Percentiles rank a stretch among this genome's conserved stretches.
These are phyloP conservation scores for Boletus sp. DNA, from an alignment of 768 basidiomycete genomes.

Conservation along the genomic window DNA sequence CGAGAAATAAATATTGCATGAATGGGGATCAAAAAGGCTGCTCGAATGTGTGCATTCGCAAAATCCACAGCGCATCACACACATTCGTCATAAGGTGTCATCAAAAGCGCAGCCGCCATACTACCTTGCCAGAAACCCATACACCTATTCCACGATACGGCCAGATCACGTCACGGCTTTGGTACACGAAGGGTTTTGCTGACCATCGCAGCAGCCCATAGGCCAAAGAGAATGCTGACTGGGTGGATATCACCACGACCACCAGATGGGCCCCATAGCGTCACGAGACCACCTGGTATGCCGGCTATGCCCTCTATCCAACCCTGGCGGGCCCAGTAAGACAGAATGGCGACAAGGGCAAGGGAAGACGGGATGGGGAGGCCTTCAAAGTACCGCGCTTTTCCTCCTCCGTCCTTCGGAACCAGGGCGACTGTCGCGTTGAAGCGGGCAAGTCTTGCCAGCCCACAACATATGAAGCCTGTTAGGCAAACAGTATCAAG, in stretches of 20 bases:
- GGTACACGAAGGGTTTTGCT: slow-evolving; percentile 93
- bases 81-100: slow-evolving; percentile 14
- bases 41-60: not conserved
- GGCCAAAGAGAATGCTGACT: slow-evolving; percentile 69
- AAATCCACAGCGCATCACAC: slow-evolving; percentile 10
- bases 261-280: slow-evolving; percentile 66
- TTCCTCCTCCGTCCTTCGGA: slow-evolving; percentile 83
- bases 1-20: not conserved
- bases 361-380: slow-evolving; percentile 94
- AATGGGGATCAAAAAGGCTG: not conserved
- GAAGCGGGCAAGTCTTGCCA: slow-evolving; percentile 95
- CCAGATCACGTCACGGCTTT: slow-evolving; percentile 49
- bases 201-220: slow-evolving; percentile 96
- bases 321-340: slow-evolving; percentile 78
- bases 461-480: slow-evolving; percentile 91
- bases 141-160: not conserved
- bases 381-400: slow-evolving; percentile 94
- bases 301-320: slow-evolving; percentile 81
- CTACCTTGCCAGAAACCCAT: not conserved
- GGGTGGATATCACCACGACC: slow-evolving; percentile 84
- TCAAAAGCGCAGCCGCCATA: not conserved
- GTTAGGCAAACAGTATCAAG: slow-evolving; percentile 86
- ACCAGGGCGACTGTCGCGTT: slow-evolving; percentile 96
- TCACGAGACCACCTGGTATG: slow-evolving; percentile 70
- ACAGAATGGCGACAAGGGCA: slow-evolving; percentile 70